Percentiles rank a stretch among this genome's conserved stretches.
Conservation (phyloP, 2,329 filamentous ascomycete genomes). For the Thelonectria blattea region DNA sequence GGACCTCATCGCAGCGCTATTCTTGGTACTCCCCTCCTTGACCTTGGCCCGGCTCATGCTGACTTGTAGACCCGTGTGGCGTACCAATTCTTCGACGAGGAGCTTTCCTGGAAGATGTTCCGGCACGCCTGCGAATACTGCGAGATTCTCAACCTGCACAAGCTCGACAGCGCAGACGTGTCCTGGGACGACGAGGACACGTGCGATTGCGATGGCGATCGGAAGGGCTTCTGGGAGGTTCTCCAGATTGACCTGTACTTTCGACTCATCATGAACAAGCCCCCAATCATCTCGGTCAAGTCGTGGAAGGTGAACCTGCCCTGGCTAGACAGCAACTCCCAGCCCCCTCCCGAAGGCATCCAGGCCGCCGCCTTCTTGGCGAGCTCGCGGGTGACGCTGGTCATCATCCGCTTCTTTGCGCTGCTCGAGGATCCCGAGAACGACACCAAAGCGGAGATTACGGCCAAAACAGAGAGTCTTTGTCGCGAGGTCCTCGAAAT, state of each 20-base stretch:
- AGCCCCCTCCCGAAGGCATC: constrained; percentile 29
- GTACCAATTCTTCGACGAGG: constrained; percentile 42
- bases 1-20: constrained; percentile 40
- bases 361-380: constrained; percentile 37
- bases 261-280: constrained; percentile 40
- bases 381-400: constrained; percentile 38
- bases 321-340: constrained; percentile 37
- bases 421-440: constrained; percentile 35
- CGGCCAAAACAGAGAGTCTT: constrained; percentile 37
- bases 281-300: constrained; percentile 36
- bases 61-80: constrained; percentile 37
- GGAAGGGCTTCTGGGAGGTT: constrained; percentile 42
- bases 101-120: constrained; percentile 41
- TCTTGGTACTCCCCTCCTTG: constrained; percentile 24
- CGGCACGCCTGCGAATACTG: constrained; percentile 41
- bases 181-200: constrained; percentile 15
- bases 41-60: not conserved
- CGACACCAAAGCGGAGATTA: constrained; percentile 30
- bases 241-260: constrained; percentile 43
- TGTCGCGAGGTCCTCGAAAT: constrained; percentile 38
- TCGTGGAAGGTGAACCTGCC: constrained; percentile 43
- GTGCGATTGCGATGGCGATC: constrained; percentile 34
- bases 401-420: constrained; percentile 41
- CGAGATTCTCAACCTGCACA: constrained; percentile 40
- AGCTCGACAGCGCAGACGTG: constrained; percentile 37